These are phyloP conservation scores for Yamadazyma kitorensis DNA, from an alignment of 805 yeast genomes.

Conservation along the genomic window DNA sequence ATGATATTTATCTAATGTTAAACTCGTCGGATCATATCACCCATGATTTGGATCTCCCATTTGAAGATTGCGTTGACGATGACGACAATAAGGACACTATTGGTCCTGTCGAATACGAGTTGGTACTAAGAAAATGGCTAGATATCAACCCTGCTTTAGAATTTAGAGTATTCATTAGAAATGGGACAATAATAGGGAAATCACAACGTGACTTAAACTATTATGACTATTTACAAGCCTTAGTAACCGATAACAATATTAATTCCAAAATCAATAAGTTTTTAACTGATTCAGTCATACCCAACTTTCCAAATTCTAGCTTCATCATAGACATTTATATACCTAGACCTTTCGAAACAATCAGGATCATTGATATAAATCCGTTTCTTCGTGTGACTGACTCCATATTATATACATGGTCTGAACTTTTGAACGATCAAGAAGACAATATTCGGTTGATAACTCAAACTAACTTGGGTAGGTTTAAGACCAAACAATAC, in stretches of 20 bases:
- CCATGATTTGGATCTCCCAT: constrained; percentile 78
- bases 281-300: constrained; percentile 38
- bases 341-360: constrained; percentile 67
- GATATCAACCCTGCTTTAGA: constrained; percentile 86
- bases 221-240: constrained; percentile 62
- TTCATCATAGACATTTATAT: constrained; percentile 78
- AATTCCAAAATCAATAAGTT: constrained; percentile 10
- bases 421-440: constrained; percentile 52
- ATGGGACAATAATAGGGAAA: constrained; percentile 62
- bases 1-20: constrained; percentile 75
- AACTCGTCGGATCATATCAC: constrained; percentile 86
- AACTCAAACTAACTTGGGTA: constrained; percentile 62
- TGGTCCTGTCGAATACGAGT: constrained; percentile 45
- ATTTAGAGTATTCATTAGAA: constrained; percentile 79
- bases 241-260: constrained; percentile 42
- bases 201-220: constrained; percentile 85
- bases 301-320: constrained; percentile 19
- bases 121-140: constrained; percentile 82
- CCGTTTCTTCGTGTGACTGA: constrained; percentile 82
- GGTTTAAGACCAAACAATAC: constrained; percentile 79
- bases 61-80: constrained; percentile 43
- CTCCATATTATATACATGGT: constrained; percentile 78
- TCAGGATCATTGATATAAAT: constrained; percentile 79
- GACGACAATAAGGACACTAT: constrained; percentile 11
- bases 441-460: constrained; percentile 60